Percentiles rank a stretch among this genome's conserved stretches.
phyloP scores from a whole-genome alignment of 1,284 basidiomycete genomes.

The Pseudozyma hubeiensis region DNA sequence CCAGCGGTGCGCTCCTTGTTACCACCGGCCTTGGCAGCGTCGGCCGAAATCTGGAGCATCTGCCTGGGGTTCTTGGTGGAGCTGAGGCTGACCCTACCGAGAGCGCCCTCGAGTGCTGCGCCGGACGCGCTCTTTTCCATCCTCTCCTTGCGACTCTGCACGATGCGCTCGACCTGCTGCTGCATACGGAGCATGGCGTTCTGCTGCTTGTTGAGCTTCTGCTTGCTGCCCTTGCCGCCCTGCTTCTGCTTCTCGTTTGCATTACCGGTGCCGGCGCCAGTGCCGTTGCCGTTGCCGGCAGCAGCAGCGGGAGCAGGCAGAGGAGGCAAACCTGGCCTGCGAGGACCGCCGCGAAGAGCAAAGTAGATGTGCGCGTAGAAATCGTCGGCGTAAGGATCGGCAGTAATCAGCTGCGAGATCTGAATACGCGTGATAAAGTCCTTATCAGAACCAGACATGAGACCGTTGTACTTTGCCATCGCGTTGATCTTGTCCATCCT shows the following conservation, averaged over 20 bases:
- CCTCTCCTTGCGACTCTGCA: slow-evolving; percentile 85
- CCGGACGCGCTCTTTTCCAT: slow-evolving; percentile 61
- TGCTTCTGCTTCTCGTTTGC: slow-evolving; percentile 28
- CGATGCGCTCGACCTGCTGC: slow-evolving; percentile 94
- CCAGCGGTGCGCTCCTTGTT: slow-evolving; percentile 27
- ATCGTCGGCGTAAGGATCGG: slow-evolving; percentile 94
- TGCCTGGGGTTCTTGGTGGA: slow-evolving; percentile 94
- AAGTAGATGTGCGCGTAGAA: slow-evolving; percentile 98
- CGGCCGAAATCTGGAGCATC: slow-evolving; percentile 83
- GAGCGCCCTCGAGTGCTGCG: slow-evolving; percentile 83
- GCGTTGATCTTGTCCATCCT: slow-evolving; percentile 66
- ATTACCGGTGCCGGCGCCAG: slow-evolving; percentile 6
- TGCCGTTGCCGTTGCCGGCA: slow-evolving; percentile 4
- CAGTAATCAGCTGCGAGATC: slow-evolving; percentile 88
- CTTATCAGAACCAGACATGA: slow-evolving; percentile 99
- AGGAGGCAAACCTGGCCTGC: slow-evolving; percentile 34
- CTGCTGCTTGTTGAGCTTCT: slow-evolving; percentile 72
- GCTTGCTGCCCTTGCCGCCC: slow-evolving; percentile 51
- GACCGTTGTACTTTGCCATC: slow-evolving; percentile 93
- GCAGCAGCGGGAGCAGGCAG: slow-evolving; percentile 20
- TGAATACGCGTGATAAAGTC: slow-evolving; percentile 99
- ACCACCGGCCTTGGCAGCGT: slow-evolving; percentile 26
- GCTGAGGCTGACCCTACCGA: slow-evolving; percentile 90
- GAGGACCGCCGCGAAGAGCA: slow-evolving; percentile 78
- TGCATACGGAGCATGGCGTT: slow-evolving; percentile 98